Base-by-base conservation (phyloP, 208 protist species). In the Phytomonas francai region DNA sequence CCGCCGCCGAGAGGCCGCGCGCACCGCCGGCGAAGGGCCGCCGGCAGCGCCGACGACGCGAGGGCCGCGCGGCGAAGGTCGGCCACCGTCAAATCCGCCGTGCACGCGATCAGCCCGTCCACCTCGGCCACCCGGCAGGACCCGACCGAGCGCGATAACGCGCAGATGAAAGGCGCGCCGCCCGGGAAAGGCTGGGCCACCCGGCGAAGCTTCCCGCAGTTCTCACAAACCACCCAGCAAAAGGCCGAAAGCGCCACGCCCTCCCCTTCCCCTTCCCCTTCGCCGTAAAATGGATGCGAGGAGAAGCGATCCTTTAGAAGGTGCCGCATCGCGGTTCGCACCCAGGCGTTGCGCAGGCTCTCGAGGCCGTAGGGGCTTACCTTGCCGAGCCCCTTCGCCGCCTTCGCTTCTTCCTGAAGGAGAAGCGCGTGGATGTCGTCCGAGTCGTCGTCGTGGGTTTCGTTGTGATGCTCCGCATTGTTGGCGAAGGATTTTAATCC, bases 111-210 rank as follows among this genome's bases (percentile, higher is more conserved):
- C 31, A 93, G 31, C 28, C 78, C 85, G 11, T 85, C 81, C 58
- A 76, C 30, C 65, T 93, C 85, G 32, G 85, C 78, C 11, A 87
- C 79, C 36, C 65, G 66, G 64, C 88, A 93, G 11, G 76, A 79
- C 5, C 70, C 59, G 29, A 83, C 70, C 56, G 68, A 66, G 36
- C 65, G 31, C 5, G 79, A 73, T 56, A 94, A 76, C 16, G 78
- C 76, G 65, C 88, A 94, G 31, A 94, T 79, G 74, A 94, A 94
- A 32, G 88, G 88, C 7, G 82, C 76, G 0, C 85, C 88, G 61
- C 88, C 88, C 2, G 88, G 88, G 58, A 92, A 94, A 5, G 88
- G 88, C 68, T 94, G 88, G n/a, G 87, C 81, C 22, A 89, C 72
- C 45, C 84, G 83, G n/a, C 88, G 73, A 63, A 94, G 65, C 68